These are phyloP conservation scores for Penicillium turbatum DNA, from an alignment of 495 filamentous ascomycete species.

Conservation along the genomic window DNA sequence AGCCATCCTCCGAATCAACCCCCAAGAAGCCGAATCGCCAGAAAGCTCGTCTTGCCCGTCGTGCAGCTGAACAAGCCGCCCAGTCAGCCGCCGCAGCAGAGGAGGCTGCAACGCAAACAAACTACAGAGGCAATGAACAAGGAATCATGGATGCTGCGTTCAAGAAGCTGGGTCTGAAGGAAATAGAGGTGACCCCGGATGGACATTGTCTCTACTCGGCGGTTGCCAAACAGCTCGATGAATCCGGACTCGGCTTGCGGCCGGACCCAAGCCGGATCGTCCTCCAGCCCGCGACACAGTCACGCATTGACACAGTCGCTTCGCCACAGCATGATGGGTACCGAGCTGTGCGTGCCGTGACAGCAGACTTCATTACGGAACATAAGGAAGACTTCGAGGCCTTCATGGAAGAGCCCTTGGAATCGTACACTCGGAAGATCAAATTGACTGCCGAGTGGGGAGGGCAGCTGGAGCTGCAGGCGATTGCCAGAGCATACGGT, in stretches of 20 bases:
- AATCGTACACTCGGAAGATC: constrained; percentile 69
- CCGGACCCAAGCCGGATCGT: constrained; percentile 43
- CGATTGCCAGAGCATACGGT: constrained; percentile 76
- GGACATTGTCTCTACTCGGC: constrained; percentile 97
- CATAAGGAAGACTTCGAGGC: constrained; percentile 58
- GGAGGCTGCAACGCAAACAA: constrained; percentile 69
- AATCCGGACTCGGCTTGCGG: constrained; percentile 40
- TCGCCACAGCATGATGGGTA: constrained; percentile 44
- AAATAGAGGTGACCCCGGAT: constrained; percentile 80
- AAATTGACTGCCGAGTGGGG: constrained; percentile 94
- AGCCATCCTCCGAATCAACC: constrained; percentile 13
- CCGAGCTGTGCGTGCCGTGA: constrained; percentile 44
- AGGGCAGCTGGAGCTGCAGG: constrained; percentile 82
- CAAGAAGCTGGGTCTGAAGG: constrained; percentile 55
- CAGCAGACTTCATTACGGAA: constrained; percentile 53
- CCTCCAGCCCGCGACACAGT: constrained; percentile 33
- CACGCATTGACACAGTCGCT: constrained; percentile 42
- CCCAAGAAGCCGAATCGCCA: constrained; percentile 80
- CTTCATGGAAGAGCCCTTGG: constrained; percentile 81
- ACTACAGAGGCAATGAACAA: constrained; percentile 70
- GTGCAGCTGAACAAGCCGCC: constrained; percentile 78
- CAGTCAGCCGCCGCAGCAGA: constrained; percentile 59
- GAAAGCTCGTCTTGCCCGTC: constrained; percentile 84
- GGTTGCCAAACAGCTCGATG: constrained; percentile 73
- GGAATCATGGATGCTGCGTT: constrained; percentile 64